Conservation (phyloP, 192 early-diverging fungal genomes). For the Entomortierella parvispora region DNA sequence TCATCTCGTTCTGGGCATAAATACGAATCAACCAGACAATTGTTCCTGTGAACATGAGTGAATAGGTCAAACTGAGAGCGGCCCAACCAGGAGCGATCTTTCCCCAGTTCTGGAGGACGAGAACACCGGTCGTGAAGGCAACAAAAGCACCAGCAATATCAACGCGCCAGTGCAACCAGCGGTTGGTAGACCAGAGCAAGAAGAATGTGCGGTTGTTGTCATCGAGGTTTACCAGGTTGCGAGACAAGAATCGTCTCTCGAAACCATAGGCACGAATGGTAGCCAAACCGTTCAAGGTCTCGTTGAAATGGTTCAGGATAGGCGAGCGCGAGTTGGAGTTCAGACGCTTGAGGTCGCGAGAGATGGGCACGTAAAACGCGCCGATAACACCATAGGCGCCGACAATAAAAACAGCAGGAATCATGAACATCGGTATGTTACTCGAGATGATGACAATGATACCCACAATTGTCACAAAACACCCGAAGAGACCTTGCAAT, state of each 20-base stretch:
- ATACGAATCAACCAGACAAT: conserved; percentile 86
- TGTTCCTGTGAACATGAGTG: conserved; percentile 83
- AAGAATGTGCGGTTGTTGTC: conserved; percentile 87
- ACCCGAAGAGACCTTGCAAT: conserved; percentile 56
- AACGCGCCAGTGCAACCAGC: conserved; percentile 89
- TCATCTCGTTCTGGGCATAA: conserved; percentile 87
- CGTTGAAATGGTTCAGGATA: conserved; percentile 82
- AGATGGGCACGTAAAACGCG: conserved; percentile 75
- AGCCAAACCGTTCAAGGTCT: conserved; percentile 80
- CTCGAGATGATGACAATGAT: conserved; percentile 68
- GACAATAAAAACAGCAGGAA: conserved; percentile 67
- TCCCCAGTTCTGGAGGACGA: conserved; percentile 60
- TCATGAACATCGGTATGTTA: conserved; percentile 77
- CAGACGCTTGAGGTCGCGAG: conserved; percentile 92
- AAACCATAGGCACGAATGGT: conserved; percentile 89
- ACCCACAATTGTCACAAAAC: conserved; percentile 61
- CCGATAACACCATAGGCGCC: conserved; percentile 68
- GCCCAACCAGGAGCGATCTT: conserved; percentile 86
- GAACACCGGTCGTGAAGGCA: conserved; percentile 72
- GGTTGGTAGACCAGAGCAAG: conserved; percentile 85
- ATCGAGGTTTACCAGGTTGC: conserved; percentile 71
- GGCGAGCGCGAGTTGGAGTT: conserved; percentile 78
- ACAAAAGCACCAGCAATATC: conserved; percentile 82
- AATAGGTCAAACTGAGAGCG: conserved; percentile 86
- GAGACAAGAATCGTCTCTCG: conserved; percentile 69